phyloP scores from a whole-genome alignment of 768 basidiomycete genomes.

The Collybiopsis confluens region DNA sequence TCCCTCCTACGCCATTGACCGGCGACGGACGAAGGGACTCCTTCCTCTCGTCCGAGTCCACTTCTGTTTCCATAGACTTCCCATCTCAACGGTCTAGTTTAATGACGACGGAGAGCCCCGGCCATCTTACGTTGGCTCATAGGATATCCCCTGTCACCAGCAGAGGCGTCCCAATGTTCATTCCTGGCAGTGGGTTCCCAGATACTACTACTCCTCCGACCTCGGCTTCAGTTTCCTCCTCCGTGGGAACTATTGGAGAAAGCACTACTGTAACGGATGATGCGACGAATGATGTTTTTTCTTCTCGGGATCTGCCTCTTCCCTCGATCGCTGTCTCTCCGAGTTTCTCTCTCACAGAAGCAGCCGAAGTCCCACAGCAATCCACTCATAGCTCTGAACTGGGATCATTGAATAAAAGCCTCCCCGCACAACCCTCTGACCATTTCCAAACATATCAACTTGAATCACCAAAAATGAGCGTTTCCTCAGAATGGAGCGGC shows the following conservation, averaged over 20 bases:
- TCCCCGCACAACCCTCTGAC: too few species aligned
- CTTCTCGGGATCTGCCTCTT: too few species aligned
- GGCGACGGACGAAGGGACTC: not conserved
- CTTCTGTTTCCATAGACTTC: constrained; percentile 34
- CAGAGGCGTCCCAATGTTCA: constrained; percentile 32
- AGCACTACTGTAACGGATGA: too few species aligned
- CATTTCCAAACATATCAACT: too few species aligned
- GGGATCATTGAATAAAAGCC: too few species aligned
- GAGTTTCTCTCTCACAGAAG: too few species aligned
- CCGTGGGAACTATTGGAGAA: not conserved
- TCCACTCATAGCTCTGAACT: too few species aligned
- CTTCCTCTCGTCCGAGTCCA: constrained; percentile 24
- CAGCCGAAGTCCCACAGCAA: too few species aligned
- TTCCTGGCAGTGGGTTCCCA: constrained; percentile 16
- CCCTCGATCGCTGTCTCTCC: too few species aligned
- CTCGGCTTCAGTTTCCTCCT: not conserved
- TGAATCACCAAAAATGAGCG: not conserved
- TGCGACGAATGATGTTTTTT: too few species aligned
- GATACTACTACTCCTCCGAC: not conserved
- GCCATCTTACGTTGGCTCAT: constrained; percentile 30
- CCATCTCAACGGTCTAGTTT: constrained; percentile 11
- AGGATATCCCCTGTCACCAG: constrained; percentile 32
- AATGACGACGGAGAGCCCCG: constrained; percentile 25
- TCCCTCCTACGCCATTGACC: not conserved
- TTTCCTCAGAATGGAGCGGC: constrained; percentile 1